These are phyloP conservation scores for Pseudogymnoascus sp. DNA, from an alignment of 2,329 filamentous ascomycete species.

Conservation along the genomic window DNA sequence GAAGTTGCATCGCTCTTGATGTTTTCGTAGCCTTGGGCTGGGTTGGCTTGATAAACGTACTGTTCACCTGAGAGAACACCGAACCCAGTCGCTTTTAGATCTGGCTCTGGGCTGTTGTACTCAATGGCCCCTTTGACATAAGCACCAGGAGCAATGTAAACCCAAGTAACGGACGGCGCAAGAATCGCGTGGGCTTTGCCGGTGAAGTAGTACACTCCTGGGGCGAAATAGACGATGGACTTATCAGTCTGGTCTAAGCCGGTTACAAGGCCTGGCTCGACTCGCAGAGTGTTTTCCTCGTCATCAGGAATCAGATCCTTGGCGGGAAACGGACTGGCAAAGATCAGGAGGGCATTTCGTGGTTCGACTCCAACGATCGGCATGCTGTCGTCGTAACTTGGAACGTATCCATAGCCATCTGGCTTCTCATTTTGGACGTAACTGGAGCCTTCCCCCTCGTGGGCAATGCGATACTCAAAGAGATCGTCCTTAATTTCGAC, in stretches of 20 bases:
- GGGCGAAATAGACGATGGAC: slow-evolving; percentile 20
- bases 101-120: slow-evolving; percentile 21
- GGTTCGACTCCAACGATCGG: slow-evolving; percentile 26
- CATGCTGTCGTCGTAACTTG: slow-evolving; percentile 9
- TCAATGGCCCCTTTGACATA: slow-evolving; percentile 33
- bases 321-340: slow-evolving; percentile 26
- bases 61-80: slow-evolving; percentile 33
- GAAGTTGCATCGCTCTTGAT: slow-evolving; percentile 25
- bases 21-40: slow-evolving; percentile 24
- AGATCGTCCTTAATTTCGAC: slow-evolving; percentile 29
- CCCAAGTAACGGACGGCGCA: slow-evolving; percentile 12
- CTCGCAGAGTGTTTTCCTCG: slow-evolving; percentile 16
- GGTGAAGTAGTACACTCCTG: slow-evolving; percentile 22
- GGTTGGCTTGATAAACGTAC: slow-evolving; percentile 33
- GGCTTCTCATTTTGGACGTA: slow-evolving; percentile 18
- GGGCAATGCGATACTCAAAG: slow-evolving; percentile 24
- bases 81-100: slow-evolving; percentile 29
- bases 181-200: slow-evolving; percentile 17
- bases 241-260: slow-evolving; percentile 15
- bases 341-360: slow-evolving; percentile 27
- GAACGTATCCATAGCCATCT: slow-evolving; percentile 11
- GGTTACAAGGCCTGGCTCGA: slow-evolving; percentile 22
- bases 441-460: slow-evolving; percentile 2
- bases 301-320: slow-evolving; percentile 18
- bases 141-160: slow-evolving; percentile 28